Percentiles rank a stretch among this genome's conserved stretches.
Evolutionary conservation across 2,329 filamentous ascomycete genomes (phyloP).

Genomic region (Zopfia rhizophila): DNA sequence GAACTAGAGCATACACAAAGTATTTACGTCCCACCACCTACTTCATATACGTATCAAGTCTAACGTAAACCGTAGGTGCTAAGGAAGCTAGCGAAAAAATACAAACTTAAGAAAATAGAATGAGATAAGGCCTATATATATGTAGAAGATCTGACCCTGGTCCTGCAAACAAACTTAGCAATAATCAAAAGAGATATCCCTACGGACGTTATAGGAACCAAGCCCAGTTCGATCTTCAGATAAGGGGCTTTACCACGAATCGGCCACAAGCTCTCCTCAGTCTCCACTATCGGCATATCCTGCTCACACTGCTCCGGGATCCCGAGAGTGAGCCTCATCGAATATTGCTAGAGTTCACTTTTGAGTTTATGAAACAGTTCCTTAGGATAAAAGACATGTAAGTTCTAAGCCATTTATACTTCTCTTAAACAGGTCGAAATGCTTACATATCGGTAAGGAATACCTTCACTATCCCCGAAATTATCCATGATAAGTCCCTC

Average conservation of each 20-base stretch:
- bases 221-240: conserved; percentile 26
- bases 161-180: conserved; percentile 30
- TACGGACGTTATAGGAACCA: conserved; percentile 27
- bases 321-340: conserved; percentile 21
- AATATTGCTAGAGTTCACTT: conserved; percentile 28
- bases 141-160: conserved; percentile 26
- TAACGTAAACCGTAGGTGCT: conserved; percentile 11
- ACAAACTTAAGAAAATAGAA: conserved; percentile 24
- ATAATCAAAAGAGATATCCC: conserved; percentile 25
- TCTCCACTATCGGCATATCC: conserved; percentile 27
- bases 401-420: background rate
- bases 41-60: too few relatives aligned
- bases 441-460: conserved; percentile 26
- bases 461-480: conserved; percentile 37
- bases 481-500: conserved; percentile 40
- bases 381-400: too few relatives aligned
- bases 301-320: conserved; percentile 26
- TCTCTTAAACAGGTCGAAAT: background rate
- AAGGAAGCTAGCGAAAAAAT: conserved; percentile 28
- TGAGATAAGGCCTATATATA: conserved; percentile 24
- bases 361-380: conserved; percentile 30
- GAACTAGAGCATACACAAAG: too few relatives aligned
- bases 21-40: too few relatives aligned
- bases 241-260: conserved; percentile 26
- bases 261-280: conserved; percentile 22